Conservation (phyloP, 352 stramenopile species). For the Blastocystis sp. region DNA sequence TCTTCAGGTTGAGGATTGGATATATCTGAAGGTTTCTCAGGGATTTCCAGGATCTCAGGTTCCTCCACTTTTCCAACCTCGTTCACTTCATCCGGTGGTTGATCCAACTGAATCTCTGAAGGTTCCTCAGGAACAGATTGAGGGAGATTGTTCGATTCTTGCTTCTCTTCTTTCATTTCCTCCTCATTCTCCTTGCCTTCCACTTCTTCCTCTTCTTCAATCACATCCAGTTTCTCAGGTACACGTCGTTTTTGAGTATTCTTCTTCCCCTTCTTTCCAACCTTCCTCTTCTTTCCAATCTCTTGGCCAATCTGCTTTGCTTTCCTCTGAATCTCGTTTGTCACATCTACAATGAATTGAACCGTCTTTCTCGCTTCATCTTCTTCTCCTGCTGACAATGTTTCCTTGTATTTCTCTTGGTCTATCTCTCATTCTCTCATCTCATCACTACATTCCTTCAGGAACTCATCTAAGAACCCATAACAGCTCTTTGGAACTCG, state of each 20-base stretch:
- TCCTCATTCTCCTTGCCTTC: background rate
- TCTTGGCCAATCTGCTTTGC: background rate
- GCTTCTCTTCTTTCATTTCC: background rate
- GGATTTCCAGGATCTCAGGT: too few relatives aligned
- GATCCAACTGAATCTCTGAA: too few relatives aligned
- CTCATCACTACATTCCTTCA: conserved; percentile 1
- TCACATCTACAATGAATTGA: background rate
- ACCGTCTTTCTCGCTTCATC: background rate
- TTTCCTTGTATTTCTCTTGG: conserved; percentile 38
- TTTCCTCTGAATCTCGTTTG: background rate
- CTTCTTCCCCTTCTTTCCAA: background rate
- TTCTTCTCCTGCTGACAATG: background rate
- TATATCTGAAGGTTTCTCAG: too few relatives aligned
- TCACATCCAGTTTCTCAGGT: background rate
- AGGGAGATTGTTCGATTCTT: background rate
- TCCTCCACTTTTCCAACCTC: too few relatives aligned
- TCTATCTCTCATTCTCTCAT: background rate
- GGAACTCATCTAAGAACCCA: background rate
- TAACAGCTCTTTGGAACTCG: background rate
- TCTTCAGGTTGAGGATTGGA: too few relatives aligned
- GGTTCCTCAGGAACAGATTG: too few relatives aligned
- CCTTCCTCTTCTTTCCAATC: background rate
- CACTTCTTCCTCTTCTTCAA: conserved; percentile 4
- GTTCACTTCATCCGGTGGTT: too few relatives aligned
- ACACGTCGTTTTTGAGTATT: background rate